Evolutionary conservation across 495 filamentous ascomycete genomes (phyloP).

Genomic region (Annulohypoxylon nitens): DNA sequence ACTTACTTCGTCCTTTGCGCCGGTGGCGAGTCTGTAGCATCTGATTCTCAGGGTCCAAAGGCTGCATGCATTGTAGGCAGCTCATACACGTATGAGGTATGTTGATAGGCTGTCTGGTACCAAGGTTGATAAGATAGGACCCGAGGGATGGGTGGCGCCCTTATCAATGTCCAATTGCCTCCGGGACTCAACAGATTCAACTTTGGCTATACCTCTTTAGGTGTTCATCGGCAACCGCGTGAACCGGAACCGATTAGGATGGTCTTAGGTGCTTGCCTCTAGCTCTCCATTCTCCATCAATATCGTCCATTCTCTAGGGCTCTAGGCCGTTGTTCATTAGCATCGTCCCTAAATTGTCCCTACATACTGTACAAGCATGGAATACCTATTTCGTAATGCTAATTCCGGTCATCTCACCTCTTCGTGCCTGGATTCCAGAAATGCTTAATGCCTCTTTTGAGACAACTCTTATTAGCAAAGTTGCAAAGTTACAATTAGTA

Average conservation of each 20-base stretch:
- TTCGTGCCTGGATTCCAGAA: neutral
- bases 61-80: slow-evolving; percentile 33
- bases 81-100: slow-evolving; percentile 32
- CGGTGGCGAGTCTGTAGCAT: slow-evolving; percentile 21
- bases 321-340: neutral
- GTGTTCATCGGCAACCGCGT: slow-evolving; percentile 47
- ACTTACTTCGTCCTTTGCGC: neutral
- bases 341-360: neutral
- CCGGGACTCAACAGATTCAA: slow-evolving; percentile 34
- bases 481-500: neutral
- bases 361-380: slow-evolving; percentile 5
- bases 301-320: neutral
- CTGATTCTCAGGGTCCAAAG: slow-evolving; percentile 42
- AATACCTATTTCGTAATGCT: neutral
- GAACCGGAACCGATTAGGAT: slow-evolving; percentile 44
- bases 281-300: slow-evolving; percentile 8
- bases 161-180: slow-evolving; percentile 45
- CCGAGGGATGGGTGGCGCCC: slow-evolving; percentile 21
- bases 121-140: slow-evolving; percentile 35
- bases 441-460: neutral
- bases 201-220: slow-evolving; percentile 39
- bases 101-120: slow-evolving; percentile 7
- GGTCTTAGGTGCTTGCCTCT: slow-evolving; percentile 8
- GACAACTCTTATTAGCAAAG: neutral
- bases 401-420: slow-evolving; percentile 18